Evolutionary conservation across 805 yeast species (phyloP).

Genomic region (Cyberlindnera bimundalis): DNA sequence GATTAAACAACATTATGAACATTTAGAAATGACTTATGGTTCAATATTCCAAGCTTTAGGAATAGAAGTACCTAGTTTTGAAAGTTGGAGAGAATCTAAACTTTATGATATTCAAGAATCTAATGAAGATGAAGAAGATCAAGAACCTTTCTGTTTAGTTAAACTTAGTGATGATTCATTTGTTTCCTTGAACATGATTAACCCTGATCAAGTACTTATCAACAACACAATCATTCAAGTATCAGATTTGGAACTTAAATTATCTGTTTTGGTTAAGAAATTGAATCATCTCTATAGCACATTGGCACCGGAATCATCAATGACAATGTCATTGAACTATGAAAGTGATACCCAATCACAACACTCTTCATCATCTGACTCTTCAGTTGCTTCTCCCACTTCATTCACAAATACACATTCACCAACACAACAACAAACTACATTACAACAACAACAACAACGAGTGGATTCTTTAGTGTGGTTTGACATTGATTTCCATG

Average conservation of each 20-base stretch:
- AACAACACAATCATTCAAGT: slow-evolving; percentile 17
- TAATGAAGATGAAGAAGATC: slow-evolving; percentile 2
- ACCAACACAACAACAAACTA: no score
- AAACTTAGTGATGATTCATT: slow-evolving; percentile 14
- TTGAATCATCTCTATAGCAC: slow-evolving; percentile 7
- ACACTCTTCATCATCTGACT: slow-evolving; percentile 11
- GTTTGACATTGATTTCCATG: slow-evolving; percentile 19
- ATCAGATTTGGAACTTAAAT: slow-evolving; percentile 14
- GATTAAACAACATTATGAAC: slow-evolving; percentile 13
- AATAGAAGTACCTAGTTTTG: slow-evolving; percentile 16
- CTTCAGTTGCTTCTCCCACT: slow-evolving; percentile 15
- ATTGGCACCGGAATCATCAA: slow-evolving; percentile 7
- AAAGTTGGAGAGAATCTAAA: slow-evolving; percentile 17
- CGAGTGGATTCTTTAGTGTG: slow-evolving; percentile 11
- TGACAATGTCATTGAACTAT: slow-evolving; percentile 8
- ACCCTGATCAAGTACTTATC: slow-evolving; percentile 8
- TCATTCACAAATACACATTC: slow-evolving; percentile 6
- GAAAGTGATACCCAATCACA: slow-evolving; percentile 14
- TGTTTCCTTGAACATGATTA: slow-evolving; percentile 9
- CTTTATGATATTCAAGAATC: slow-evolving; percentile 1
- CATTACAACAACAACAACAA: no score
- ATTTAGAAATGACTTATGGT: slow-evolving; percentile 14
- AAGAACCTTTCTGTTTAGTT: slow-evolving; percentile 10
- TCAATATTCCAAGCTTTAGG: slow-evolving; percentile 13
- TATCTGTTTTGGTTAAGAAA: slow-evolving; percentile 7